Conservation (phyloP, 805 yeast species). For the Barnettozyma siamensis region DNA sequence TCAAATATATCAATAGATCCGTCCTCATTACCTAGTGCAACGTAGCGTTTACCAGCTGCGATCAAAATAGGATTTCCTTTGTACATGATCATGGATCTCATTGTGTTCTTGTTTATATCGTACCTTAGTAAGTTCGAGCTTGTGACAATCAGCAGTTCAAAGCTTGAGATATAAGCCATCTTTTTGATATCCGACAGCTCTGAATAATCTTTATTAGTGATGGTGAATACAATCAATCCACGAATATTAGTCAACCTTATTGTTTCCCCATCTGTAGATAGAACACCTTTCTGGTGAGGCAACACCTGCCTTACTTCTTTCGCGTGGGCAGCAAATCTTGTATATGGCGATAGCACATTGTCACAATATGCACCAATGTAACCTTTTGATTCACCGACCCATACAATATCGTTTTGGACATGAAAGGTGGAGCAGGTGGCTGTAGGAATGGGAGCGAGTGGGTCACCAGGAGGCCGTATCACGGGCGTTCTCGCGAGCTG, state of each 20-base stretch:
- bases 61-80: slow-evolving; percentile 40
- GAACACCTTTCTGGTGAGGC: slow-evolving; percentile 50
- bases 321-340: slow-evolving; percentile 49
- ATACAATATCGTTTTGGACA: slow-evolving; percentile 64
- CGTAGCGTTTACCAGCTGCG: slow-evolving; percentile 45
- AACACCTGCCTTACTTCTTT: slow-evolving; percentile 47
- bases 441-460: slow-evolving; percentile 8
- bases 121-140: slow-evolving; percentile 34
- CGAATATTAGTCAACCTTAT: slow-evolving; percentile 50
- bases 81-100: slow-evolving; percentile 36
- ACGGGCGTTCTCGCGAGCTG: slow-evolving; percentile 19
- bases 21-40: slow-evolving; percentile 51
- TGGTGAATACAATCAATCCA: slow-evolving; percentile 41
- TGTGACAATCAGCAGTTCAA: slow-evolving; percentile 42
- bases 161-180: slow-evolving; percentile 28
- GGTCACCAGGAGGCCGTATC: slow-evolving; percentile 20
- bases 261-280: slow-evolving; percentile 48
- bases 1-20: slow-evolving; percentile 66
- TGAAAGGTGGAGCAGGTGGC: slow-evolving; percentile 48
- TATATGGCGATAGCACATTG: slow-evolving; percentile 46
- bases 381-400: slow-evolving; percentile 72
- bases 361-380: slow-evolving; percentile 38
- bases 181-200: slow-evolving; percentile 31
- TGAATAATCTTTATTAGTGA: slow-evolving; percentile 27
- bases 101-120: slow-evolving; percentile 35